Evolutionary conservation across 345 rosid genomes (phyloP), one percentile per base, ranked within the genome.

Genomic region (Syzygium aromaticum): DNA sequence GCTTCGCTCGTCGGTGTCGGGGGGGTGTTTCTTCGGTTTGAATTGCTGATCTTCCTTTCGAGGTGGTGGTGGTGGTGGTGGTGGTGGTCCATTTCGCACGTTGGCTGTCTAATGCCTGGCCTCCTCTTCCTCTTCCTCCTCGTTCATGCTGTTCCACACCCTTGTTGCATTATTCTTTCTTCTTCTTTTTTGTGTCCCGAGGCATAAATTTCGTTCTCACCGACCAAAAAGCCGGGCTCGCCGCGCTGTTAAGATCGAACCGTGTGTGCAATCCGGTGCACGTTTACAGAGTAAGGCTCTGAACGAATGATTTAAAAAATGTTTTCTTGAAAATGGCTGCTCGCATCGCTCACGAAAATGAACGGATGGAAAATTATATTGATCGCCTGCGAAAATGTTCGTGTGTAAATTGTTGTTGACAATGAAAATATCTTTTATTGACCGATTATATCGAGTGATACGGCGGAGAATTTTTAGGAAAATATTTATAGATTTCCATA

Each of bases 91-190:
- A 6, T 11, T 38, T 56, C 67, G 43, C 56, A 80, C 8, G 11
- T 54, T 80, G 51, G 85, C 84, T 78, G 85, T 78, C 85, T 46
- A 78, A 25, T 54, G 10, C 46, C 85, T 86, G 88, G 88, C 88
- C 85, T 61, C 77, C 80, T 56, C 57, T 9, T 54, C 56, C 56
- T 54, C 56, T 23, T 7, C 21, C 21, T 54, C 57, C 57, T 21
- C 25, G 38, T 54, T 22, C 11, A 54, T 7, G 59, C 25, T 1
- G 11, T 21, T 54, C 59, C 59, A 54, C 59, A 21, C 23, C 23
- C 57, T 21, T 54, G 21, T 38, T 19, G 80, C 21, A 9, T 25
- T 10, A 67, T 16, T 33, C 9, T 51, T 51, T 51, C 52, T 52
- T 52, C 1, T 22, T 23, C 1, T 8, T 56, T 19, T 19, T 16